These are phyloP conservation scores for Mucor piriformis DNA, from an alignment of 371 early-diverging fungal genomes.

Conservation along the genomic window DNA sequence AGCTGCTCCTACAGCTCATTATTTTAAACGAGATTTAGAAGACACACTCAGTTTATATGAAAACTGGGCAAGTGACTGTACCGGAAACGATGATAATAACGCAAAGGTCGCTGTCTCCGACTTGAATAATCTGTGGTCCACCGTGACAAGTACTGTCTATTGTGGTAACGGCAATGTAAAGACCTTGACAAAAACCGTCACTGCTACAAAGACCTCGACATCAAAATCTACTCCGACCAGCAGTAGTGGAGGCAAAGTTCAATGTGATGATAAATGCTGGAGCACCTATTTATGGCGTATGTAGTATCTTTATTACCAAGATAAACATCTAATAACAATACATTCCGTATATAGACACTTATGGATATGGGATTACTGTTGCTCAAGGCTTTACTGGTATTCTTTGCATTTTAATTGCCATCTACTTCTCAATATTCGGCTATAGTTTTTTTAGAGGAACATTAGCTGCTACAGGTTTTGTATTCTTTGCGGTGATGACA, in stretches of 20 bases:
- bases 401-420: conserved; percentile 32
- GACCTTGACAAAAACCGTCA: conserved; percentile 31
- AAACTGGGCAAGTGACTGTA: conserved; percentile 29
- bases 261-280: conserved; percentile 34
- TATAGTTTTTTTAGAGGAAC: conserved; percentile 37
- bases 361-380: conserved; percentile 35
- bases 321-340: neutral
- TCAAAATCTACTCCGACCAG: conserved; percentile 8
- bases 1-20: neutral
- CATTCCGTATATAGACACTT: conserved; percentile 26
- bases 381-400: conserved; percentile 42
- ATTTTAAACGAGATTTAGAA: conserved; percentile 27
- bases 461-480: conserved; percentile 38
- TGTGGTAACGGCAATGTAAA: conserved; percentile 30
- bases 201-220: conserved; percentile 5
- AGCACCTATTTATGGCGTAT: conserved; percentile 36
- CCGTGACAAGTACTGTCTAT: conserved; percentile 30
- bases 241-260: neutral
- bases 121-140: conserved; percentile 29
- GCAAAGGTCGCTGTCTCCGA: conserved; percentile 21
- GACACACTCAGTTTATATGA: conserved; percentile 32
- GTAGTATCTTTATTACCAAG: neutral
- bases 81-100: conserved; percentile 6
- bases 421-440: conserved; percentile 40
- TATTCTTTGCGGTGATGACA: conserved; percentile 42